A percentile compares a stretch with the other conserved stretches of the same genome.
Evolutionary conservation across 805 yeast species (phyloP).

Genomic region (Cyberlindnera amylophila): DNA sequence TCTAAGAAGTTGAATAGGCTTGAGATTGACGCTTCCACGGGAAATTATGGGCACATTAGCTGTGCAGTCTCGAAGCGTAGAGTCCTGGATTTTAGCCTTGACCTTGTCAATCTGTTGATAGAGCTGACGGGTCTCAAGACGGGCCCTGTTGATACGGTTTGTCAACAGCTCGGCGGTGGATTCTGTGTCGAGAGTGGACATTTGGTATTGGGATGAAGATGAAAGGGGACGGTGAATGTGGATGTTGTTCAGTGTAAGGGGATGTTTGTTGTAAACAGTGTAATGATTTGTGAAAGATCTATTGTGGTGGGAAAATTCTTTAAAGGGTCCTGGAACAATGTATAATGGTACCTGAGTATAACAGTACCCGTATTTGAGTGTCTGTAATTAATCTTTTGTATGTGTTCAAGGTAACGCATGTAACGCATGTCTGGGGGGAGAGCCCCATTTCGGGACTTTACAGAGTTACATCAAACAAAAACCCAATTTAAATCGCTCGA

Average conservation of each 20-base stretch:
- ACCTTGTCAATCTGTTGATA: conserved; percentile 46
- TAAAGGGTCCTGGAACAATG: too few species aligned
- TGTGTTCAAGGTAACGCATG: too few species aligned
- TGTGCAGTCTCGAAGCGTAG: conserved; percentile 40
- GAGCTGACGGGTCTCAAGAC: conserved; percentile 43
- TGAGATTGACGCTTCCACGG: conserved; percentile 28
- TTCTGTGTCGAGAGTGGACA: conserved; percentile 4
- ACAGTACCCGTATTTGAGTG: too few species aligned
- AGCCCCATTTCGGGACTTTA: conserved; percentile 11
- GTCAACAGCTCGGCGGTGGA: conserved; percentile 11
- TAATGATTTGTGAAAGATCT: too few species aligned
- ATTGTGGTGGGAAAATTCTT: too few species aligned
- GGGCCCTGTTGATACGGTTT: conserved; percentile 33
- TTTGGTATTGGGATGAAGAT: neutral
- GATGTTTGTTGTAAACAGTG: too few species aligned
- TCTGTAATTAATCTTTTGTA: too few species aligned
- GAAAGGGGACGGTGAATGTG: neutral
- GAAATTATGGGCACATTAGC: conserved; percentile 15
- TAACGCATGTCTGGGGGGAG: neutral
- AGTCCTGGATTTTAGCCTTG: conserved; percentile 41
- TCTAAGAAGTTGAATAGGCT: conserved; percentile 35
- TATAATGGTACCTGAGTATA: too few species aligned
- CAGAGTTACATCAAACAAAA: neutral
- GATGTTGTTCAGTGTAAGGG: too few species aligned
- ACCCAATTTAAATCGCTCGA: too few species aligned